Evolutionary conservation across 306 rosid species (phyloP).

Genomic region (Rubus idaeus): DNA sequence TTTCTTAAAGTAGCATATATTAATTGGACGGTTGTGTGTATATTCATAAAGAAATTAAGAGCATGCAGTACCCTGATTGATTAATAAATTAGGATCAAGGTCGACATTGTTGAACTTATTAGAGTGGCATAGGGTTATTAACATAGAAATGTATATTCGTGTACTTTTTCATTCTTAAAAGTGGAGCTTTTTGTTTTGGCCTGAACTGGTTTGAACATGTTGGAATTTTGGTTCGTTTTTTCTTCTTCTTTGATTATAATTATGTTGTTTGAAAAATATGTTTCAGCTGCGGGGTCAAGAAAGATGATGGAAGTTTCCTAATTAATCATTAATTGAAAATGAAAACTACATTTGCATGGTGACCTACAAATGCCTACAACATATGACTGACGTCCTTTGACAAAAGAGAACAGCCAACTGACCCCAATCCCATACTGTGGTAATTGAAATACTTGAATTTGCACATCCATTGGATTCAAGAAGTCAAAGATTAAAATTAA

Average conservation of each 20-base stretch:
- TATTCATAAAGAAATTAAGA: neutral
- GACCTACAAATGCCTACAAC: neutral
- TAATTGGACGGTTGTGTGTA: neutral
- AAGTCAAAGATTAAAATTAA: neutral
- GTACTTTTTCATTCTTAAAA: neutral
- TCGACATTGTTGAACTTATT: slow-evolving; percentile 28
- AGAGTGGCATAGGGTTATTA: neutral
- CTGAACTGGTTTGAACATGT: neutral
- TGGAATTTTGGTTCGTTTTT: slow-evolving; percentile 4
- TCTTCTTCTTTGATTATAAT: neutral
- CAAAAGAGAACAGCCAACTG: neutral
- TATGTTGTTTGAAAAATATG: slow-evolving; percentile 10
- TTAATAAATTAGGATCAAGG: neutral
- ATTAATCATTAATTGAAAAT: neutral
- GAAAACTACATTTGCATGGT: neutral
- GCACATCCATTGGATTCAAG: neutral
- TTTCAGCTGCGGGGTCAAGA: neutral
- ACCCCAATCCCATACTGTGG: neutral
- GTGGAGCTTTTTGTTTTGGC: slow-evolving; percentile 2
- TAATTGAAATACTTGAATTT: neutral
- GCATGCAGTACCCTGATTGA: neutral
- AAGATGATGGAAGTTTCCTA: slow-evolving; percentile 29
- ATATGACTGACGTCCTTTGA: neutral
- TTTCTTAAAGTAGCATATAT: neutral
- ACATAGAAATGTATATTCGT: neutral